phyloP scores from a whole-genome alignment of 2,329 filamentous ascomycete species.

The Fusarium equiseti region DNA sequence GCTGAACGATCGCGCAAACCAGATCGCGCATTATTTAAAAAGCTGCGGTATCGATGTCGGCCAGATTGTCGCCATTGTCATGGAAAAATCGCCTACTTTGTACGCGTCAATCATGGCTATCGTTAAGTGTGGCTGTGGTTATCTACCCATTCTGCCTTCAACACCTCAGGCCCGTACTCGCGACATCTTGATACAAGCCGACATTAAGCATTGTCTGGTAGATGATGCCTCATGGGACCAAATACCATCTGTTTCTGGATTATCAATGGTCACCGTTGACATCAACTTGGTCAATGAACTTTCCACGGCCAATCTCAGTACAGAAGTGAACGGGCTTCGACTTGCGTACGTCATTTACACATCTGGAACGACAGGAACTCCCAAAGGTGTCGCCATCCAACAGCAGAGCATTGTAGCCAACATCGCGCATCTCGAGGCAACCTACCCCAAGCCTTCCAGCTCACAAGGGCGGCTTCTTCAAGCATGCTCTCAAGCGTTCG shows the following conservation, averaged over 20 bases:
- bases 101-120: slow-evolving; percentile 81
- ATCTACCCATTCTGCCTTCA: slow-evolving; percentile 82
- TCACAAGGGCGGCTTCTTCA: slow-evolving; percentile 75
- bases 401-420: slow-evolving; percentile 83
- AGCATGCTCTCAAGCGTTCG: slow-evolving; percentile 86
- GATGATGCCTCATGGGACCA: slow-evolving; percentile 48
- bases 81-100: slow-evolving; percentile 80
- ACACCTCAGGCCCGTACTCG: slow-evolving; percentile 72
- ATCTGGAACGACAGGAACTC: slow-evolving; percentile 82
- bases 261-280: slow-evolving; percentile 53
- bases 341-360: slow-evolving; percentile 86
- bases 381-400: slow-evolving; percentile 84
- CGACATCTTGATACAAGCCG: slow-evolving; percentile 72
- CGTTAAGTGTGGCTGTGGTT: slow-evolving; percentile 80
- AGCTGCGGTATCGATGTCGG: slow-evolving; percentile 61
- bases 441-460: slow-evolving; percentile 69
- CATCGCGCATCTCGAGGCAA: slow-evolving; percentile 71
- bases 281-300: slow-evolving; percentile 46
- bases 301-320: slow-evolving; percentile 53
- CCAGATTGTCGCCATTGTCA: slow-evolving; percentile 76
- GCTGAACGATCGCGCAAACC: slow-evolving; percentile 74
- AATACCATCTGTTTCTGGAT: slow-evolving; percentile 25
- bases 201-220: slow-evolving; percentile 60
- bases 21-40: slow-evolving; percentile 67
- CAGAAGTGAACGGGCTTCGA: slow-evolving; percentile 58